Conservation (phyloP, 306 rosid species). For the Pachyrhizus erosus region DNA sequence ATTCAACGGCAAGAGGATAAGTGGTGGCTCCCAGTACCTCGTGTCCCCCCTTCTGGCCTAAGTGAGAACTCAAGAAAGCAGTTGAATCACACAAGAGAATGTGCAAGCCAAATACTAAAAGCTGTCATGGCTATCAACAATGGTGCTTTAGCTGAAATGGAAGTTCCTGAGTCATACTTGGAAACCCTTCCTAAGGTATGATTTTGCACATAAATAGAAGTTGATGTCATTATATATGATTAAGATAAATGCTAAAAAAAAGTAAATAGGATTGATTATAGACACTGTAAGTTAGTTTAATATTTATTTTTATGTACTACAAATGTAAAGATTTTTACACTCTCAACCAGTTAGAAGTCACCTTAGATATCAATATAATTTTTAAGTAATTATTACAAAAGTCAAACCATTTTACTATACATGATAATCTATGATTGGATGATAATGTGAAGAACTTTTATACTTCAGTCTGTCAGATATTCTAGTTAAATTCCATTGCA, state of each 20-base stretch:
- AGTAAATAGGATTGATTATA: neutral
- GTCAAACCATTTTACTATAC: no score
- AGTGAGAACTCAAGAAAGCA: constrained; percentile 72
- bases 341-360: neutral
- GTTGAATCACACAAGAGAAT: constrained; percentile 80
- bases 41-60: constrained; percentile 81
- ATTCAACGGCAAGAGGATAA: constrained; percentile 88
- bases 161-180: constrained; percentile 84
- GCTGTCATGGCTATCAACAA: constrained; percentile 87
- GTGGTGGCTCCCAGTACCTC: constrained; percentile 99
- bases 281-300: neutral
- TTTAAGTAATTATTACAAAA: neutral
- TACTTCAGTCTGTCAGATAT: neutral
- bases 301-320: neutral
- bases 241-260: neutral
- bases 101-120: constrained; percentile 79
- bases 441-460: neutral
- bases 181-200: constrained; percentile 86
- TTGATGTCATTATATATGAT: constrained; percentile 2
- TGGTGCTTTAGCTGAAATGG: constrained; percentile 79
- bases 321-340: neutral
- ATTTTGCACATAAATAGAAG: neutral
- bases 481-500: neutral
- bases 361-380: neutral
- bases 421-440: neutral